These are phyloP conservation scores for Coniochaeta ligniaria DNA, from an alignment of 2,329 filamentous ascomycete species.

Conservation along the genomic window DNA sequence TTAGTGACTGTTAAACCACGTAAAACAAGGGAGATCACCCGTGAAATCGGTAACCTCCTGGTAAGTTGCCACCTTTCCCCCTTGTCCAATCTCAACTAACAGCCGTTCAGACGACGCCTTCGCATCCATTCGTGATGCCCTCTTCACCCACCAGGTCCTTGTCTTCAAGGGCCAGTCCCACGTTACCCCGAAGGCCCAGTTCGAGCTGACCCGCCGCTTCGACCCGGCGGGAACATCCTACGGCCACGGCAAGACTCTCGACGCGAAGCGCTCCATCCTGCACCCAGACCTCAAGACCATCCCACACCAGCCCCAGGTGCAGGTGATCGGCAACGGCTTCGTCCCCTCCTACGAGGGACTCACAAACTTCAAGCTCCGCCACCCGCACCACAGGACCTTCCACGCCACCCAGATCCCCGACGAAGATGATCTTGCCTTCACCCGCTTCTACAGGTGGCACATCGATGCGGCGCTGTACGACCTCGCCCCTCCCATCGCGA, in stretches of 20 bases:
- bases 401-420: conserved; percentile 57
- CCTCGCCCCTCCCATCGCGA: conserved; percentile 66
- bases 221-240: conserved; percentile 60
- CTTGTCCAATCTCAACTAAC: background rate
- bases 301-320: conserved; percentile 71
- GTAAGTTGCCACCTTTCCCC: conserved; percentile 26
- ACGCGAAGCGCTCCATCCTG: conserved; percentile 56
- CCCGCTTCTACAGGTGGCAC: conserved; percentile 69
- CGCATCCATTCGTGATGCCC: conserved; percentile 51
- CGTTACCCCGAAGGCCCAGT: conserved; percentile 63
- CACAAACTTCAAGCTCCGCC: conserved; percentile 57
- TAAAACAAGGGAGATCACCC: conserved; percentile 40
- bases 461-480: conserved; percentile 74
- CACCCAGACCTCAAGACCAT: conserved; percentile 77
- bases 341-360: conserved; percentile 65
- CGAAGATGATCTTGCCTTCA: conserved; percentile 39
- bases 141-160: conserved; percentile 63
- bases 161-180: conserved; percentile 62
- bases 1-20: conserved; percentile 1
- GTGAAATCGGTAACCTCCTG: conserved; percentile 54
- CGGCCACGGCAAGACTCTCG: conserved; percentile 69
- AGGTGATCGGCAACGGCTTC: conserved; percentile 72
- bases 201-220: conserved; percentile 65
- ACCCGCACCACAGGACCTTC: conserved; percentile 74
- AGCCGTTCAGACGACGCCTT: conserved; percentile 52